Percentiles rank a stretch among this genome's conserved stretches.
phyloP scores from a whole-genome alignment of 345 rosid genomes.

The Eutrema yunnanense region DNA sequence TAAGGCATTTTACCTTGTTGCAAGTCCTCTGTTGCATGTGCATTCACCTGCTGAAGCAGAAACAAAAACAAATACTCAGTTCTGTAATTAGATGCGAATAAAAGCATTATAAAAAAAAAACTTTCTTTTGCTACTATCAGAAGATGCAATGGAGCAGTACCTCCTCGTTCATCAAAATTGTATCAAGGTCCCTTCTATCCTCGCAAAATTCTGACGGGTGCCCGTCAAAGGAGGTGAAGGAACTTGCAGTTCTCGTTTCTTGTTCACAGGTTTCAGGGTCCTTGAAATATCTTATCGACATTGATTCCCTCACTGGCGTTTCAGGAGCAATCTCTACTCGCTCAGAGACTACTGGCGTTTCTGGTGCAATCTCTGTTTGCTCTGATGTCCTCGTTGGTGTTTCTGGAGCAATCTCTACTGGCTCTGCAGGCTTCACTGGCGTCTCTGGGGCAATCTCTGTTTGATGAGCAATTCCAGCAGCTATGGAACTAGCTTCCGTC shows the following conservation, averaged over 20 bases:
- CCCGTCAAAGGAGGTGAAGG: constrained; percentile 20
- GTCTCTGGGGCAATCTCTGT: constrained; percentile 13
- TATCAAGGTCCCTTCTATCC: constrained; percentile 36
- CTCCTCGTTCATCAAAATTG: constrained; percentile 41
- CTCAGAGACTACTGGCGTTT: constrained; percentile 21
- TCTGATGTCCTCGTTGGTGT: constrained; percentile 16
- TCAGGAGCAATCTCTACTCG: constrained; percentile 55
- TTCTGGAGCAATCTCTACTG: constrained; percentile 17
- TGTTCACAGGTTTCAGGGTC: constrained; percentile 31
- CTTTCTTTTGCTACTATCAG: neutral
- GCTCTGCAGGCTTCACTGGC: constrained; percentile 17
- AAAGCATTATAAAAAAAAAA: neutral
- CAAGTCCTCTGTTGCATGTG: constrained; percentile 16
- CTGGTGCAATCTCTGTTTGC: constrained; percentile 21
- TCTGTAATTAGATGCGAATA: neutral
- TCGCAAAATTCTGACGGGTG: constrained; percentile 8
- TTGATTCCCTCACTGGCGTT: constrained; percentile 46
- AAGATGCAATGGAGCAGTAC: constrained; percentile 18
- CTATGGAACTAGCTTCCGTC: neutral
- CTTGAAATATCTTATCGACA: constrained; percentile 34
- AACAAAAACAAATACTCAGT: neutral
- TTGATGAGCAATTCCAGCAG: constrained; percentile 1
- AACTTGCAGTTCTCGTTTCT: constrained; percentile 14
- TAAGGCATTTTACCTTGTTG: constrained; percentile 19
- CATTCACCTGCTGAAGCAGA: constrained; percentile 19